Conservation (phyloP, 805 yeast genomes). For the Lipomyces sp. region DNA sequence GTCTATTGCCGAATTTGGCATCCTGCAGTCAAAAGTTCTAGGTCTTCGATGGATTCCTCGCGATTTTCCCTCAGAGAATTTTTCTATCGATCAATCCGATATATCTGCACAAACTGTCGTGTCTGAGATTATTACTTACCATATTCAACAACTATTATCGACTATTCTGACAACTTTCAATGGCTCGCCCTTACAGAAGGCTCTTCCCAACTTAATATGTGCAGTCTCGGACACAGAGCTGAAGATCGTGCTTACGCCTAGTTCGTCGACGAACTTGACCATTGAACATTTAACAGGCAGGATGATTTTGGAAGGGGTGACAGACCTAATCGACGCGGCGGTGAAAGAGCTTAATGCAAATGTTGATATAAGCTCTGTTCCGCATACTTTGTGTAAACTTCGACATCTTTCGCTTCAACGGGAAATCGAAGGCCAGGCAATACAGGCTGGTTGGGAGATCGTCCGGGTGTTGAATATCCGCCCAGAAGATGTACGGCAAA, state of each 20-base stretch:
- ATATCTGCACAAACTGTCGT: slow-evolving; percentile 25
- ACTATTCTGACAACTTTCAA: slow-evolving; percentile 10
- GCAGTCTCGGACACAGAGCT: slow-evolving; percentile 22
- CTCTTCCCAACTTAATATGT: slow-evolving; percentile 16
- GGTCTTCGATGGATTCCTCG: slow-evolving; percentile 27
- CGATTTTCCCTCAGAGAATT: slow-evolving; percentile 7
- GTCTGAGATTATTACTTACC: slow-evolving; percentile 19
- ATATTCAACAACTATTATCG: slow-evolving; percentile 19
- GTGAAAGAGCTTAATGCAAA: slow-evolving; percentile 21
- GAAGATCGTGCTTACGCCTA: slow-evolving; percentile 22
- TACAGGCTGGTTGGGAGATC: slow-evolving; percentile 25
- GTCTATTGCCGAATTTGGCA: slow-evolving; percentile 60
- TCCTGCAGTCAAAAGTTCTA: slow-evolving; percentile 32
- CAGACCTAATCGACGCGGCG: slow-evolving; percentile 19
- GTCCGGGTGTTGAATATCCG: slow-evolving; percentile 20
- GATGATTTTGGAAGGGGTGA: slow-evolving; percentile 21
- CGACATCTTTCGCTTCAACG: slow-evolving; percentile 23
- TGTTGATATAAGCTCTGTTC: slow-evolving; percentile 13
- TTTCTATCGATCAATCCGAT: slow-evolving; percentile 19
- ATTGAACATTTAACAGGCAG: slow-evolving; percentile 27
- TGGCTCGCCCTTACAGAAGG: slow-evolving; percentile 8
- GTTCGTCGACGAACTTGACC: slow-evolving; percentile 19
- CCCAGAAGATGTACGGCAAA: slow-evolving; percentile 26
- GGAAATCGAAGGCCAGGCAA: slow-evolving; percentile 22
- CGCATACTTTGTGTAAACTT: slow-evolving; percentile 16